These are phyloP conservation scores for Penicillium thymicola DNA, from an alignment of 2,329 filamentous ascomycete genomes.

Conservation along the genomic window DNA sequence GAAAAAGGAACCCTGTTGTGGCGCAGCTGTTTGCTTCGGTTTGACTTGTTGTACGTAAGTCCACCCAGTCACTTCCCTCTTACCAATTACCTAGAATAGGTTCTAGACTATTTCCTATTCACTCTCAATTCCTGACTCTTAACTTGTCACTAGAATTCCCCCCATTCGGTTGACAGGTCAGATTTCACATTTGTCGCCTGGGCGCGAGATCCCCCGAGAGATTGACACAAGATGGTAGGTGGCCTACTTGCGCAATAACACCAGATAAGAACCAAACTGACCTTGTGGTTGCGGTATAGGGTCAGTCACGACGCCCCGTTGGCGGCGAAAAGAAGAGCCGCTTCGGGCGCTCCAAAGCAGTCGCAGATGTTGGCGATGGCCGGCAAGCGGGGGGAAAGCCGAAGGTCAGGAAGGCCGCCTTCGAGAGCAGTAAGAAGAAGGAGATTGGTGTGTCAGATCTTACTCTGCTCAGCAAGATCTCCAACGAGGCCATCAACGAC, in stretches of 20 bases:
- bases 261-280: constrained; percentile 16
- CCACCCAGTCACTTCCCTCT: constrained; percentile 9
- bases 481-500: constrained; percentile 98
- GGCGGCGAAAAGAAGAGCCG: constrained; percentile 44
- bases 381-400: constrained; percentile 50
- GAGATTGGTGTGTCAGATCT: constrained; percentile 98
- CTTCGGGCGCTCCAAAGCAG: constrained; percentile 43
- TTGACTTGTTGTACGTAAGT: constrained; percentile 26
- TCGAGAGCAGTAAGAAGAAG: constrained; percentile 97
- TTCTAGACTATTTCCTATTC: constrained; percentile 3
- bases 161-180: constrained; percentile 22
- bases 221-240: constrained; percentile 37
- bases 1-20: constrained; percentile 16
- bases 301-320: constrained; percentile 44
- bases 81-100: constrained; percentile 8
- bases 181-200: constrained; percentile 29
- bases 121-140: constrained; percentile 2
- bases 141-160: not conserved
- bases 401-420: constrained; percentile 91
- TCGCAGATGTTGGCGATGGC: constrained; percentile 42
- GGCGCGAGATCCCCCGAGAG: constrained; percentile 28
- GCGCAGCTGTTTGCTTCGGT: constrained; percentile 26
- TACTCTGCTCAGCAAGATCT: constrained; percentile 96
- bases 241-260: not conserved
- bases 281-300: constrained; percentile 26